Percentiles rank a stretch among this genome's conserved stretches.
phyloP scores from a whole-genome alignment of 768 basidiomycete species.

The Amanita fuliginea region DNA sequence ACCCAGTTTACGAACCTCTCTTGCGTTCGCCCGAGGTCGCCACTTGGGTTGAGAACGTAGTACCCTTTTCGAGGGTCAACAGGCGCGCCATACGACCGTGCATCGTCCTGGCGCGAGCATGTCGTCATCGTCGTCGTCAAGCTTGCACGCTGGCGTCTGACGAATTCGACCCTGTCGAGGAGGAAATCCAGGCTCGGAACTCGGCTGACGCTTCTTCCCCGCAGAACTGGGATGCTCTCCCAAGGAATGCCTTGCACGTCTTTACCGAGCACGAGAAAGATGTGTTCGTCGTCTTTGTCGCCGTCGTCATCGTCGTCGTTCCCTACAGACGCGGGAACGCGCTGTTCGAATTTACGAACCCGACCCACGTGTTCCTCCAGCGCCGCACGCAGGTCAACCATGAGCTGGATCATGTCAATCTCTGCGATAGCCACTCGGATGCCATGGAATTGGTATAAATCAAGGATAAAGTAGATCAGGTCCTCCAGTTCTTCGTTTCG shows the following conservation, averaged over 20 bases:
- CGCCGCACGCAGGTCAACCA: slow-evolving; percentile 66
- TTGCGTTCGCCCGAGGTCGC: slow-evolving; percentile 80
- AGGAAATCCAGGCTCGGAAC: slow-evolving; percentile 87
- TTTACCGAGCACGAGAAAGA: slow-evolving; percentile 86
- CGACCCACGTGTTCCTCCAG: slow-evolving; percentile 61
- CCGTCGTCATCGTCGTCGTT: too few species aligned
- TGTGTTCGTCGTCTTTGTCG: slow-evolving; percentile 75
- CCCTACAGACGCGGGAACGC: slow-evolving; percentile 9
- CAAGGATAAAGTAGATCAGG: slow-evolving; percentile 85
- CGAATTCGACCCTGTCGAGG: slow-evolving; percentile 66
- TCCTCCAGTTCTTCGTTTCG: slow-evolving; percentile 94
- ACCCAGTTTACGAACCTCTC: slow-evolving; percentile 74
- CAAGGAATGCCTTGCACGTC: slow-evolving; percentile 85
- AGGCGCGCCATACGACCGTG: slow-evolving; percentile 30
- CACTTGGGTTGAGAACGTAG: slow-evolving; percentile 87
- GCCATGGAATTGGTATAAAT: slow-evolving; percentile 90
- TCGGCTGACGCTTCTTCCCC: slow-evolving; percentile 83
- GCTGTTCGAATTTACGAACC: slow-evolving; percentile 12
- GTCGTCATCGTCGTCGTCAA: too few species aligned
- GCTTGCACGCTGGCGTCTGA: slow-evolving; percentile 27
- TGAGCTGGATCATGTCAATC: slow-evolving; percentile 85
- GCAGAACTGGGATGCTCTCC: slow-evolving; percentile 86
- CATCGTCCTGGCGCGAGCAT: slow-evolving; percentile 4
- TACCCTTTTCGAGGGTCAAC: slow-evolving; percentile 65
- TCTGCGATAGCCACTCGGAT: slow-evolving; percentile 83